These are phyloP conservation scores for Fagopyrum esculentum DNA, from an alignment of 148 eudicot species.

Conservation along the genomic window DNA sequence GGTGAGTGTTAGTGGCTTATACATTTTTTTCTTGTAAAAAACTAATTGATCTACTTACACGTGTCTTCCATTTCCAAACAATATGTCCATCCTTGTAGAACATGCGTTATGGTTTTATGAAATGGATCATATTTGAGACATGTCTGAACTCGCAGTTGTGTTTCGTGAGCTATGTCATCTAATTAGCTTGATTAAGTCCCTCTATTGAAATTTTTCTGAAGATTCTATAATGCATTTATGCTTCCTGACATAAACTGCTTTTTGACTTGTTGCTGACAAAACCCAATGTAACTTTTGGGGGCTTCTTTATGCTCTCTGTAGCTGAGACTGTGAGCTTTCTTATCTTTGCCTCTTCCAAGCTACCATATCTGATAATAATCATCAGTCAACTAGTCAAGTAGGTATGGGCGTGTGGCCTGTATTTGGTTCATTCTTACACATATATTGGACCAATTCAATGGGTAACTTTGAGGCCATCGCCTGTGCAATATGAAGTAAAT, in stretches of 20 bases:
- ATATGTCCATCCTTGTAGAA: background rate
- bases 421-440: background rate
- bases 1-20: constrained; percentile 38
- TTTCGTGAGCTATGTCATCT: background rate
- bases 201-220: background rate
- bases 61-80: background rate
- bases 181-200: background rate
- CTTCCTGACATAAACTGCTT: background rate
- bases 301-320: background rate
- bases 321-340: background rate
- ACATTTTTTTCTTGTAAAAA: background rate
- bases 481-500: background rate
- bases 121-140: background rate
- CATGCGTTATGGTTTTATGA: background rate
- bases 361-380: background rate
- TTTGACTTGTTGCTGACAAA: background rate
- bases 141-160: background rate
- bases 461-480: background rate
- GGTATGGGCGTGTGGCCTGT: background rate
- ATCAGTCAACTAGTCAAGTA: background rate
- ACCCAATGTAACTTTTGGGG: background rate
- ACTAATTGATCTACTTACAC: background rate
- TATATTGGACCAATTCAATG: background rate
- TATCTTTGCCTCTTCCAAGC: background rate
- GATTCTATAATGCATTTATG: background rate